A percentile compares a stretch with the other conserved stretches of the same genome.
Conservation (phyloP, 2,329 filamentous ascomycete species). For the Colletotrichum magnum region DNA sequence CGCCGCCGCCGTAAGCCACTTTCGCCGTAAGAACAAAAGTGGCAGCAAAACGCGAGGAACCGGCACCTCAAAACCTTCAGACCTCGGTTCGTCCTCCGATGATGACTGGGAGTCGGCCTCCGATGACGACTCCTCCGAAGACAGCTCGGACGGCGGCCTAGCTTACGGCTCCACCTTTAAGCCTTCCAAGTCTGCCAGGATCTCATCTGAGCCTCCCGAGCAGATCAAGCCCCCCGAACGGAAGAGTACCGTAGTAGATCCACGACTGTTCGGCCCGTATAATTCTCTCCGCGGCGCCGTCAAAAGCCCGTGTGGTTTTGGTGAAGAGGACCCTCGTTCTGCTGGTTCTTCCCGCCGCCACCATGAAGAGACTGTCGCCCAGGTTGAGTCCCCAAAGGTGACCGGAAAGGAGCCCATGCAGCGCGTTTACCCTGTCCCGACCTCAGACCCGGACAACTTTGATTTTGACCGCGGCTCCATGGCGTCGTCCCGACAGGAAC, state of each 20-base stretch:
- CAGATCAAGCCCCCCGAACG: constrained; percentile 33
- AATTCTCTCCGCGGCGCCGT: constrained; percentile 73
- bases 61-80: constrained; percentile 57
- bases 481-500: constrained; percentile 57
- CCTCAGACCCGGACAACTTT: constrained; percentile 74
- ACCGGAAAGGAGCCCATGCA: constrained; percentile 62
- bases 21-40: constrained; percentile 56
- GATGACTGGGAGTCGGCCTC: constrained; percentile 72
- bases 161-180: constrained; percentile 57
- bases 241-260: constrained; percentile 67
- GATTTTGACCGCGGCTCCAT: constrained; percentile 69
- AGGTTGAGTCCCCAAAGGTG: constrained; percentile 51
- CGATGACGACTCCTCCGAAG: constrained; percentile 61
- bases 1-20: constrained; percentile 58
- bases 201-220: constrained; percentile 37
- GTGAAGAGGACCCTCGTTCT: constrained; percentile 49
- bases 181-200: constrained; percentile 42
- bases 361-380: constrained; percentile 53
- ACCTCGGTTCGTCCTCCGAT: constrained; percentile 51
- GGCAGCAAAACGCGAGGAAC: constrained; percentile 53
- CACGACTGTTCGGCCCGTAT: constrained; percentile 70
- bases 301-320: constrained; percentile 69
- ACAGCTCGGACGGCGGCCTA: constrained; percentile 57
- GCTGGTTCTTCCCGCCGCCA: constrained; percentile 52
- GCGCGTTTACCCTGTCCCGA: constrained; percentile 76